These are phyloP conservation scores for Chenopodium berlandieri DNA, from an alignment of 148 eudicot species.

Conservation along the genomic window DNA sequence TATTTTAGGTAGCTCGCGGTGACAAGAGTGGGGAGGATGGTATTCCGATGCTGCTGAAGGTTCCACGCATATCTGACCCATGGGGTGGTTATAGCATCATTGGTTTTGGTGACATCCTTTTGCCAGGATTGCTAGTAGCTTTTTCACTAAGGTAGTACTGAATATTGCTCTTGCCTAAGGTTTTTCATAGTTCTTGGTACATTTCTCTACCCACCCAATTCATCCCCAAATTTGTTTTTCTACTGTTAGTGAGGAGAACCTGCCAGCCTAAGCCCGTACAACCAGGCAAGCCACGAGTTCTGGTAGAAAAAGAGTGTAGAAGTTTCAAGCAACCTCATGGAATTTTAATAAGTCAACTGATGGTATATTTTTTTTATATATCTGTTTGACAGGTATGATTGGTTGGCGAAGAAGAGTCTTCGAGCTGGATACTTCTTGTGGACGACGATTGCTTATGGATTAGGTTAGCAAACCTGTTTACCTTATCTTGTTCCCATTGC, in stretches of 20 bases:
- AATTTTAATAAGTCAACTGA: neutral
- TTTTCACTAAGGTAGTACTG: constrained; percentile 59
- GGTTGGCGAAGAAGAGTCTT: constrained; percentile 73
- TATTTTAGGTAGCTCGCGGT: constrained; percentile 73
- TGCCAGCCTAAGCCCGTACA: neutral
- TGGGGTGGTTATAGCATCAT: constrained; percentile 94
- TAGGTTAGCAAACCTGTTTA: constrained; percentile 42
- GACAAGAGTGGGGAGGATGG: constrained; percentile 85
- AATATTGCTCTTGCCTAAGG: neutral
- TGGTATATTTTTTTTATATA: neutral
- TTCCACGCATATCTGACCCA: constrained; percentile 78
- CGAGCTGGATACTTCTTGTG: constrained; percentile 82
- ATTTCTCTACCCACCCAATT: neutral
- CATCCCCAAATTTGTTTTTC: neutral
- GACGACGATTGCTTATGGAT: constrained; percentile 80
- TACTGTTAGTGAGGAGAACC: neutral
- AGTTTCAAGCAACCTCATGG: neutral
- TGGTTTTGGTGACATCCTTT: constrained; percentile 80
- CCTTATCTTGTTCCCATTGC: neutral
- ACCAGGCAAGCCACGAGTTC: neutral
- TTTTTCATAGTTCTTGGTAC: neutral
- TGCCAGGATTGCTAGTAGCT: constrained; percentile 74
- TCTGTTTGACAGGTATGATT: constrained; percentile 63
- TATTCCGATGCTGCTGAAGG: constrained; percentile 83
- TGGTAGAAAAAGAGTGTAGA: too few species aligned